Evolutionary conservation across 805 yeast species (phyloP).

Genomic region (Zygotorulaspora sp.): DNA sequence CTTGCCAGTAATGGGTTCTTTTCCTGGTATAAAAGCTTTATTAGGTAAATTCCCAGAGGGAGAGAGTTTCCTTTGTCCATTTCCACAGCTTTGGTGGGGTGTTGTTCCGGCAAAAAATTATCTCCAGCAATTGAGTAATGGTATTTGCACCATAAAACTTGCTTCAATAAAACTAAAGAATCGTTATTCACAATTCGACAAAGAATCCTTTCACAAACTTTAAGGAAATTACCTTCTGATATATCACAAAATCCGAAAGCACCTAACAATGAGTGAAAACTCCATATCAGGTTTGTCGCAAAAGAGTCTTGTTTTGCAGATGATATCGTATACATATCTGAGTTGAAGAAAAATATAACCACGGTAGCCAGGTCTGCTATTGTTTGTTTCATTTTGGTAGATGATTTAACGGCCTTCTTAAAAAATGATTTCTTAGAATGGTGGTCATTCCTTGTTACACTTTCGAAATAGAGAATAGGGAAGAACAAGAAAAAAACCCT

Average conservation of each 20-base stretch:
- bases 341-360: slow-evolving; percentile 14
- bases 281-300: slow-evolving; percentile 40
- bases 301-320: slow-evolving; percentile 6
- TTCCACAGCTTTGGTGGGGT: slow-evolving; percentile 42
- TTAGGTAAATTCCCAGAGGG: slow-evolving; percentile 34
- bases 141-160: slow-evolving; percentile 72
- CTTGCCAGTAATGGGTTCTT: slow-evolving; percentile 55
- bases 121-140: slow-evolving; percentile 61
- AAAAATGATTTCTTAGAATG: slow-evolving; percentile 40
- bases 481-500: slow-evolving; percentile 42
- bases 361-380: slow-evolving; percentile 34
- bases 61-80: slow-evolving; percentile 36
- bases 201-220: slow-evolving; percentile 52
- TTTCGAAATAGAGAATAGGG: slow-evolving; percentile 50
- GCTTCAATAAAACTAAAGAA: slow-evolving; percentile 68
- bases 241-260: slow-evolving; percentile 61
- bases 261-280: slow-evolving; percentile 74
- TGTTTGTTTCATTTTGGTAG: slow-evolving; percentile 43
- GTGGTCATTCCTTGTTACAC: slow-evolving; percentile 41
- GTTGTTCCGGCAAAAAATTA: slow-evolving; percentile 61
- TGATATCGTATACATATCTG: neutral
- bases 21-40: slow-evolving; percentile 39
- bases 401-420: slow-evolving; percentile 41
- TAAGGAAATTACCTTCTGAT: slow-evolving; percentile 57
- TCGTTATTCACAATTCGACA: slow-evolving; percentile 40